Evolutionary conservation across 805 yeast genomes (phyloP), one percentile per base, ranked within the genome.

Genomic region (Lachancea nothofagi): DNA sequence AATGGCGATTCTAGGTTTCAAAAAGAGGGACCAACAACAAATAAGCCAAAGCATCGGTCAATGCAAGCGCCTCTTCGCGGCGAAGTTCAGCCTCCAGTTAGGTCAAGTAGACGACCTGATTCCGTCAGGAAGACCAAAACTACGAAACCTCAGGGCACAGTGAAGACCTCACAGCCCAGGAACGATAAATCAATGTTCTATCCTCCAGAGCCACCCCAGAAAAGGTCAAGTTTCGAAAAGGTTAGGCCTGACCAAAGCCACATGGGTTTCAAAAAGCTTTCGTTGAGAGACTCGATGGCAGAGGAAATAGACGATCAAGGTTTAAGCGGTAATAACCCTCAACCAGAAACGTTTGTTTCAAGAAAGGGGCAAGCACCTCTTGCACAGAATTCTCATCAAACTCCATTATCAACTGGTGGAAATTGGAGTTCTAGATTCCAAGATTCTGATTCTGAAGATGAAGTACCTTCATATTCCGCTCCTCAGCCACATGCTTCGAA

Each of bases 371-470:
- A 58, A 43, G 51, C 49, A 18, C 39, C 35, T 14, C 43, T 39
- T 22, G 47, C 40, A 9, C 35, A 47, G 34, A 28, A 44, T 19
- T 40, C 42, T 7, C 42, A 45, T 9, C 20, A 47, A 39, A 17
- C 51, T 25, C 13, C 42, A 17, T 25, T 45, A 14, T 18, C 49
- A 32, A 17, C 51, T 40, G 23, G 49, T 3, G 42, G 36, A 15
- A 61, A 59, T 1, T 73, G 68, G 58, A 71, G 63, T 41, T 78
- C 86, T 1, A 67, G 85, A 49, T 72, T 78, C 45, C 67, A 66
- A 4, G 87, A 80, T 53, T 77, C 83, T 2, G 84, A 79, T 50
- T 78, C 80, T 10, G 85, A 79, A 32, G 56, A 55, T 10, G 77
- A 71, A 15, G 52, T 49, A 19, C 58, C 42, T 1, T 36, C 43